Evolutionary conservation across 495 filamentous ascomycete genomes (phyloP).

Genomic region (Neurospora sp.): DNA sequence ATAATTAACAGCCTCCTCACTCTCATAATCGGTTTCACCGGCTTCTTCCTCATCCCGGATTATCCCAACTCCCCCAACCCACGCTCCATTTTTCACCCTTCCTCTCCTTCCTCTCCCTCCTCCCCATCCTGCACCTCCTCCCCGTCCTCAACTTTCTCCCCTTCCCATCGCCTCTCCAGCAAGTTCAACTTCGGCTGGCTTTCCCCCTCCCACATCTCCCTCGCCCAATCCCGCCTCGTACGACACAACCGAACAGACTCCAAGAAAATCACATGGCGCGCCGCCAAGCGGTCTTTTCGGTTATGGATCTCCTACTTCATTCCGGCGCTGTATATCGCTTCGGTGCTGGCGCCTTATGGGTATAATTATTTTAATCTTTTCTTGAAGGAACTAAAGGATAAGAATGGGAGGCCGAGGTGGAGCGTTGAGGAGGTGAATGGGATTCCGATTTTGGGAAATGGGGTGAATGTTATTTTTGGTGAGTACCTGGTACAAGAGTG

Average conservation of each 20-base stretch:
- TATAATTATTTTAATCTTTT: slow-evolving; percentile 34
- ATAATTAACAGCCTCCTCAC: slow-evolving; percentile 39
- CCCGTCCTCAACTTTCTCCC: not conserved
- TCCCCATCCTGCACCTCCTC: not conserved
- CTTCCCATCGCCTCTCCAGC: not conserved
- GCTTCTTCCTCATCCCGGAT: slow-evolving; percentile 42
- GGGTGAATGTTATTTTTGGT: slow-evolving; percentile 28
- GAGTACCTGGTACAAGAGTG: not conserved
- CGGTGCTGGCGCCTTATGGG: slow-evolving; percentile 27
- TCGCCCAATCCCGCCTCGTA: slow-evolving; percentile 22
- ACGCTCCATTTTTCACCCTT: not conserved
- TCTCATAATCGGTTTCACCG: slow-evolving; percentile 34
- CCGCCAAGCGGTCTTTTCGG: slow-evolving; percentile 24
- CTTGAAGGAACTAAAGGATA: slow-evolving; percentile 23
- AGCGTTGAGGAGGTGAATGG: slow-evolving; percentile 26
- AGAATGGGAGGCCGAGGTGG: slow-evolving; percentile 26
- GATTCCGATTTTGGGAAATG: slow-evolving; percentile 28
- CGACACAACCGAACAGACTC: slow-evolving; percentile 27
- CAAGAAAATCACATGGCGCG: slow-evolving; percentile 27
- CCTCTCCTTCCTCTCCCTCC: not conserved
- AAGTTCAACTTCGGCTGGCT: slow-evolving; percentile 22
- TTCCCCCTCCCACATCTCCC: slow-evolving; percentile 13
- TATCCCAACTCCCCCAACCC: slow-evolving; percentile 32
- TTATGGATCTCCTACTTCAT: slow-evolving; percentile 30
- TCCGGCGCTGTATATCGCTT: slow-evolving; percentile 26